A percentile compares a stretch with the other conserved stretches of the same genome.
Evolutionary conservation across 345 rosid species (phyloP).

Genomic region (Pistacia integerrima): DNA sequence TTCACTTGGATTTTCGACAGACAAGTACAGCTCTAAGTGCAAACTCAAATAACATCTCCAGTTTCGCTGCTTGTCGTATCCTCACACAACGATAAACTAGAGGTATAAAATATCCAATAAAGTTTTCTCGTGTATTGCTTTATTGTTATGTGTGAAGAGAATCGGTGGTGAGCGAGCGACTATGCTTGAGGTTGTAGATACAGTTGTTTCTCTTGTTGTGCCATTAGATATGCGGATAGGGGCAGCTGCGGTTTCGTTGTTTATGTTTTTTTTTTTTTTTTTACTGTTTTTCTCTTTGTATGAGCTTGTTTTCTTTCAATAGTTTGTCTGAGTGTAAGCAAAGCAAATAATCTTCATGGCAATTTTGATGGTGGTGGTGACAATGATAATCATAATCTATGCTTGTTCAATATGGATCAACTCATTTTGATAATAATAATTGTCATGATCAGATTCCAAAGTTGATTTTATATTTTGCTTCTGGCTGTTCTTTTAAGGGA

Average conservation of each 20-base stretch:
- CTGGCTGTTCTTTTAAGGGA: no score
- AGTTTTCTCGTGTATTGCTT: constrained; percentile 8
- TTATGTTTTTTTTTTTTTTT: constrained; percentile 12
- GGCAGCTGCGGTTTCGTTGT: constrained; percentile 42
- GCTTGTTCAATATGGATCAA: no score
- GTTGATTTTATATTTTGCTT: no score
- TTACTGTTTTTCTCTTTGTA: constrained; percentile 13
- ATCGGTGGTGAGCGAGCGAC: constrained; percentile 20
- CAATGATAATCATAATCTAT: background rate
- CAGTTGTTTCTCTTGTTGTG: constrained; percentile 48
- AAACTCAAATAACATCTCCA: background rate
- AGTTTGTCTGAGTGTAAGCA: constrained; percentile 27
- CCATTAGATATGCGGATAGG: constrained; percentile 37
- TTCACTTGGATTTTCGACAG: constrained; percentile 88
- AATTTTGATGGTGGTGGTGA: constrained; percentile 38
- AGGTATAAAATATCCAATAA: background rate
- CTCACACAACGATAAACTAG: background rate
- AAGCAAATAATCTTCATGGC: constrained; percentile 31
- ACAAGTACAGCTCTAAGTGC: constrained; percentile 60
- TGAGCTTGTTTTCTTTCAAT: constrained; percentile 28
- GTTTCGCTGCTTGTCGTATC: constrained; percentile 7
- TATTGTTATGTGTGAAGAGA: constrained; percentile 17
- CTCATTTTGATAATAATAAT: no score
- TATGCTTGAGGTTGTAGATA: constrained; percentile 42
- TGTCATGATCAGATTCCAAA: no score